Conservation (phyloP, 2,329 filamentous ascomycete species). For the Aspergillus alliaceus region DNA sequence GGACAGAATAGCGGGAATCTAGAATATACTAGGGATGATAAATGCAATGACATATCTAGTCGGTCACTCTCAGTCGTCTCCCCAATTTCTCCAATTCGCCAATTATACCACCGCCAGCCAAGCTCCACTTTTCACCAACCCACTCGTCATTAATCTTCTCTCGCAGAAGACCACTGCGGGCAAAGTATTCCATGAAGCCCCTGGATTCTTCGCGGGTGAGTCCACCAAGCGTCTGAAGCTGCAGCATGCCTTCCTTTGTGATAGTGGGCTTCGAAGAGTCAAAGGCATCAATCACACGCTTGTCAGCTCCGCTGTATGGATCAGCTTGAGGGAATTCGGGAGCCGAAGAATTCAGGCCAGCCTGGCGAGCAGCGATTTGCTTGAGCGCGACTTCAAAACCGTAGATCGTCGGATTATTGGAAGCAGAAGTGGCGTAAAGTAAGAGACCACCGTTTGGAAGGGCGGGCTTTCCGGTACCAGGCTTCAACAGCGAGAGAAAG, state of each 20-base stretch:
- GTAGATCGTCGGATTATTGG: constrained; percentile 65
- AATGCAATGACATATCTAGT: constrained; percentile 9
- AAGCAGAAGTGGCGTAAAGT: constrained; percentile 70
- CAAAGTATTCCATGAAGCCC: constrained; percentile 89
- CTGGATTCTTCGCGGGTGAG: constrained; percentile 73
- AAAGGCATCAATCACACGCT: constrained; percentile 50
- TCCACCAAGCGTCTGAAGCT: constrained; percentile 61
- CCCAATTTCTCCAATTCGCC: constrained; percentile 78
- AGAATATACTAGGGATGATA: not conserved
- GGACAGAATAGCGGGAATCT: not conserved
- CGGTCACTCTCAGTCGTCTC: constrained; percentile 42
- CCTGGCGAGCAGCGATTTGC: constrained; percentile 47
- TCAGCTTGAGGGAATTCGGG: constrained; percentile 49
- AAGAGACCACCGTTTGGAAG: constrained; percentile 75
- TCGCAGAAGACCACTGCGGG: constrained; percentile 76
- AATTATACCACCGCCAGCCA: constrained; percentile 77
- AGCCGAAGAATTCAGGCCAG: constrained; percentile 34
- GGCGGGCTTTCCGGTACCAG: constrained; percentile 32
- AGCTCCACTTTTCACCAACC: constrained; percentile 79
- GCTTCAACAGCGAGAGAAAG: constrained; percentile 68
- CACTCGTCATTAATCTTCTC: constrained; percentile 66
- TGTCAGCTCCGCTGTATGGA: constrained; percentile 55
- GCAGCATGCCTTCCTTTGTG: constrained; percentile 37
- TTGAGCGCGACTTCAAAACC: constrained; percentile 69
- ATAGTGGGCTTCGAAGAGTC: constrained; percentile 28